These are phyloP conservation scores for Metschnikowia chrysomelidarum DNA, from an alignment of 805 yeast genomes.

Conservation along the genomic window DNA sequence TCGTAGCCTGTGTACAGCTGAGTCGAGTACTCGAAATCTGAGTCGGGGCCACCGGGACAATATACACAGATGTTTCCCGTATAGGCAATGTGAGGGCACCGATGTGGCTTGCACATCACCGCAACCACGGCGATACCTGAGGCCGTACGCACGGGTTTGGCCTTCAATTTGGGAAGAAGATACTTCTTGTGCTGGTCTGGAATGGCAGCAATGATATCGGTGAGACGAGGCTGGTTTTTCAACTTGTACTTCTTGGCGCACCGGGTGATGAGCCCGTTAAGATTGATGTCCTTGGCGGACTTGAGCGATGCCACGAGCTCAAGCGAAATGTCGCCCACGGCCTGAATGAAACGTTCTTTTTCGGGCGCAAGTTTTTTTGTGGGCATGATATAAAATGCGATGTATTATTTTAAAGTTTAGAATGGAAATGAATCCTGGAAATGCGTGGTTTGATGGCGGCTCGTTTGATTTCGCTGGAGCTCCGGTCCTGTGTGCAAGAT, in stretches of 20 bases:
- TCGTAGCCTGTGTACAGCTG: conserved; percentile 98
- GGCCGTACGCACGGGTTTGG: conserved; percentile 98
- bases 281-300: conserved; percentile 73
- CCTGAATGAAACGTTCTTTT: conserved; percentile 86
- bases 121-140: conserved; percentile 99
- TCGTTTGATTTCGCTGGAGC: no score
- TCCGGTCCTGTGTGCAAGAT: no score
- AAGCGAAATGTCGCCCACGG: conserved; percentile 88
- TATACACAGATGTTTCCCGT: conserved; percentile 98
- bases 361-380: conserved; percentile 73
- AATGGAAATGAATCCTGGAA: no score
- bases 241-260: conserved; percentile 88
- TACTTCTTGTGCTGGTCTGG: conserved; percentile 95
- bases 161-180: conserved; percentile 87
- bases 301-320: conserved; percentile 80
- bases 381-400: conserved; percentile 26
- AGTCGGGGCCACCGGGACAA: conserved; percentile 99
- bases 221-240: conserved; percentile 88
- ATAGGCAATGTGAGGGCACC: conserved; percentile 98
- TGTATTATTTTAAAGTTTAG: no score
- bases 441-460: no score
- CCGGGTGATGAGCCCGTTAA: conserved; percentile 84
- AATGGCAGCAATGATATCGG: conserved; percentile 91
- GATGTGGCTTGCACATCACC: conserved; percentile 98
- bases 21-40: conserved; percentile 96